phyloP scores from a whole-genome alignment of 306 rosid species.

The Prunus padus region DNA sequence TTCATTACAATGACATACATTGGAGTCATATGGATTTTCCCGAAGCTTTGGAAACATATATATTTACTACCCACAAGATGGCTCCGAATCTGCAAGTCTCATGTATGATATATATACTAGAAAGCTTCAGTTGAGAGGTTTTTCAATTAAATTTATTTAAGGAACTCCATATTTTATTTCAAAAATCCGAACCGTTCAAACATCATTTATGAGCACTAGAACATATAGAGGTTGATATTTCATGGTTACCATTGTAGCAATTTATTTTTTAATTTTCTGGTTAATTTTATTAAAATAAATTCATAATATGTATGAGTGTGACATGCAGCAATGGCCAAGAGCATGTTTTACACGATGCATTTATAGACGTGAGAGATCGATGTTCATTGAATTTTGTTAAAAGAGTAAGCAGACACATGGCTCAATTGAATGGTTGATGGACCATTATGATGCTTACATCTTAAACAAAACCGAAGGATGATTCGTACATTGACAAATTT shows the following conservation, averaged over 20 bases:
- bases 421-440: background rate
- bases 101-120: background rate
- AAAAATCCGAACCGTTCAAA: too few relatives aligned
- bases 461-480: background rate
- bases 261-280: too few relatives aligned
- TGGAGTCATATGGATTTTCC: background rate
- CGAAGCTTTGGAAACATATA: background rate
- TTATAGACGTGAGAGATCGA: background rate
- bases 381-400: background rate
- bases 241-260: too few relatives aligned
- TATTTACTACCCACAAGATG: background rate
- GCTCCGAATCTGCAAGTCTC: background rate
- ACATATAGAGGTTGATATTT: too few relatives aligned
- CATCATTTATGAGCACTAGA: too few relatives aligned
- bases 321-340: background rate
- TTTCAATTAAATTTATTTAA: too few relatives aligned
- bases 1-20: background rate
- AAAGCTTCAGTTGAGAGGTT: background rate
- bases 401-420: background rate
- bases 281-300: too few relatives aligned
- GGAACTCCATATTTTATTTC: too few relatives aligned
- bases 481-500: slow-evolving; percentile 3
- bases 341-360: background rate
- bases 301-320: background rate
- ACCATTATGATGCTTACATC: background rate